Conservation (phyloP, 164 flowering plant species). For the Aristolochia californica region DNA sequence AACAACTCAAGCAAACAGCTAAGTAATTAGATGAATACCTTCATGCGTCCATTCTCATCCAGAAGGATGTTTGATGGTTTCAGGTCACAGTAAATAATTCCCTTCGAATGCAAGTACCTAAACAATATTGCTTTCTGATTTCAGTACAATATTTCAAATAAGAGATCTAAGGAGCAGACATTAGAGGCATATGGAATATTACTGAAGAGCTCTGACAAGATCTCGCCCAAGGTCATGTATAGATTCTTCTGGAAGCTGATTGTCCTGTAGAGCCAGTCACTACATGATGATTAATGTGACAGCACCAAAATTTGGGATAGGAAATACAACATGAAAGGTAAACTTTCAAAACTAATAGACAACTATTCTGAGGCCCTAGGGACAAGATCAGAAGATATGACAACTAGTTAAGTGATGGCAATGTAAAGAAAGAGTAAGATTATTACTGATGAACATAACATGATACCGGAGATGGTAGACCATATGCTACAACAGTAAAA, state of each 20-base stretch:
- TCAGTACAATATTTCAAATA: constrained; percentile 8
- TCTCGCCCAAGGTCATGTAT: constrained; percentile 63
- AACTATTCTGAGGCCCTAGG: too few relatives aligned
- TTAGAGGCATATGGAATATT: constrained; percentile 10
- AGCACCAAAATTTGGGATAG: too few relatives aligned
- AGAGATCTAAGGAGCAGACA: constrained; percentile 2
- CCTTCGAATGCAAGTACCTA: constrained; percentile 90
- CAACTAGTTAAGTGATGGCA: too few relatives aligned
- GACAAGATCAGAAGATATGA: too few relatives aligned
- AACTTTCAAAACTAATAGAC: too few relatives aligned
- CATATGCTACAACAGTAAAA: too few relatives aligned
- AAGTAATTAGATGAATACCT: constrained; percentile 35
- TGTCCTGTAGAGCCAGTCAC: constrained; percentile 44
- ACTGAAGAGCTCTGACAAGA: constrained; percentile 76
- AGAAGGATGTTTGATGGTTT: constrained; percentile 91
- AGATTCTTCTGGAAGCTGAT: constrained; percentile 89
- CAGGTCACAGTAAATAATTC: constrained; percentile 85
- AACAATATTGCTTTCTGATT: constrained; percentile 2
- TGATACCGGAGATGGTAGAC: too few relatives aligned
- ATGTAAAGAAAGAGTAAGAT: too few relatives aligned
- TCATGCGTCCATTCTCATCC: constrained; percentile 87
- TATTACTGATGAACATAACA: too few relatives aligned
- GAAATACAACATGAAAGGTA: too few relatives aligned
- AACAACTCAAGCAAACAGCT: neutral
- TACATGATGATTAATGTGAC: neutral